phyloP scores from a whole-genome alignment of 257 asterid genomes.

The Apocynum venetum region DNA sequence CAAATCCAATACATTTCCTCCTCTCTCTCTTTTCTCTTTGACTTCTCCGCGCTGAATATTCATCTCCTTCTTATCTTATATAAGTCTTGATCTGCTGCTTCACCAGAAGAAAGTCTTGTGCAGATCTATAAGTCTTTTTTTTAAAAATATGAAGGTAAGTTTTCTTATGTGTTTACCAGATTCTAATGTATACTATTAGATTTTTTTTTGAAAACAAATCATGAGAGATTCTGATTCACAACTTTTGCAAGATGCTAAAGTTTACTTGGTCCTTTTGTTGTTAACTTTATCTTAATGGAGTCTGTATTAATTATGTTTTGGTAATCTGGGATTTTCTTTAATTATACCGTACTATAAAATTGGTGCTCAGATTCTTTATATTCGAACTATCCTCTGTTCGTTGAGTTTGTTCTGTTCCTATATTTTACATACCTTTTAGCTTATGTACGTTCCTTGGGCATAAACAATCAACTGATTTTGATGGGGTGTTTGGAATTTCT shows the following conservation, averaged over 20 bases:
- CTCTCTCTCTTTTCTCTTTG: not conserved
- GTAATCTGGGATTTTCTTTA: not conserved
- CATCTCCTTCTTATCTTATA: not conserved
- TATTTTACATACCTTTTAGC: not conserved
- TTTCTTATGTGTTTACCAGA: not conserved
- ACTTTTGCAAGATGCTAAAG: not conserved
- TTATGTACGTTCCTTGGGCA: too few relatives aligned
- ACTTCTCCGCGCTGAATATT: not conserved
- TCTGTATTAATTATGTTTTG: not conserved
- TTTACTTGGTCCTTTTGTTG: not conserved
- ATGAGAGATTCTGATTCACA: not conserved
- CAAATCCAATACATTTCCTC: not conserved
- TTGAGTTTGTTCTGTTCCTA: not conserved
- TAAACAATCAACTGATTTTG: not conserved
- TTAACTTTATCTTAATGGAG: not conserved
- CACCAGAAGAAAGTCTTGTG: not conserved
- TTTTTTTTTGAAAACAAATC: not conserved
- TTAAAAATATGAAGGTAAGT: slow-evolving; percentile 18
- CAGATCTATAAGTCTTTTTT: not conserved
- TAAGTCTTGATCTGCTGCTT: not conserved
- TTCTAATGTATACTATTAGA: not conserved
- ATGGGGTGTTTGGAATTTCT: not conserved
- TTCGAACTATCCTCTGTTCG: not conserved
- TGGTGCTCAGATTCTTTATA: not conserved
- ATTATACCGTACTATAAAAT: not conserved